Conservation (phyloP, 2,329 filamentous ascomycete species). For the Zymoseptoria brevis region DNA sequence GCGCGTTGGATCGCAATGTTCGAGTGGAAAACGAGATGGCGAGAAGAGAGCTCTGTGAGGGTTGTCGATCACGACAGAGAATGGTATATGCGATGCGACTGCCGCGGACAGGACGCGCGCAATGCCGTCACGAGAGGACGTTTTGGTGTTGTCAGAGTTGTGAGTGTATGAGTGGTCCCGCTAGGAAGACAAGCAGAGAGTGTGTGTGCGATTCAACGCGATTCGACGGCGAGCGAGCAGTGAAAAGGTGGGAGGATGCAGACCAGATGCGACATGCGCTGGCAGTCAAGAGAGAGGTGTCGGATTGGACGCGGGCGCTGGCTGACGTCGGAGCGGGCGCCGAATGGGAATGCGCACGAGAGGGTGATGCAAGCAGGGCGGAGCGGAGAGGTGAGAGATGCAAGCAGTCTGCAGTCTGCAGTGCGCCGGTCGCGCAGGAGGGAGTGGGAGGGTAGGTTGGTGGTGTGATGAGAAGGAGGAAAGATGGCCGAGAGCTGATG, state of each 20-base stretch:
- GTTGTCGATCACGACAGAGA: neutral
- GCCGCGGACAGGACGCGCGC: neutral
- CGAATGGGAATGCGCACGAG: neutral
- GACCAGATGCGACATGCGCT: neutral
- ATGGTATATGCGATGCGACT: neutral
- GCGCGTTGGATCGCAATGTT: neutral
- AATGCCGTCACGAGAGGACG: neutral
- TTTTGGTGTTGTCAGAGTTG: neutral
- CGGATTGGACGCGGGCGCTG: neutral
- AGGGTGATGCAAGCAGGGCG: neutral
- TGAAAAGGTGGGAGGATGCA: neutral
- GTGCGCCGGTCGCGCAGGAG: too few relatives aligned
- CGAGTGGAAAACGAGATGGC: neutral
- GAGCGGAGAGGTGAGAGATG: neutral
- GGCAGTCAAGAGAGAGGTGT: neutral
- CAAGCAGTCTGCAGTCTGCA: neutral
- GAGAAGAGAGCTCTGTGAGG: neutral
- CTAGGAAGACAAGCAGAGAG: neutral
- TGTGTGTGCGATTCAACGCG: neutral
- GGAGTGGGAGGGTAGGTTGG: neutral
- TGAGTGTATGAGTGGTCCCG: neutral
- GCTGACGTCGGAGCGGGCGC: neutral
- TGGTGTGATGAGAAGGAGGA: neutral
- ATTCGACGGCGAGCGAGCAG: neutral
- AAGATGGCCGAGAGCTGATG: neutral